A percentile compares a stretch with the other conserved stretches of the same genome.
phyloP scores from a whole-genome alignment of 2,329 filamentous ascomycete genomes.

The Camillea tinctor region DNA sequence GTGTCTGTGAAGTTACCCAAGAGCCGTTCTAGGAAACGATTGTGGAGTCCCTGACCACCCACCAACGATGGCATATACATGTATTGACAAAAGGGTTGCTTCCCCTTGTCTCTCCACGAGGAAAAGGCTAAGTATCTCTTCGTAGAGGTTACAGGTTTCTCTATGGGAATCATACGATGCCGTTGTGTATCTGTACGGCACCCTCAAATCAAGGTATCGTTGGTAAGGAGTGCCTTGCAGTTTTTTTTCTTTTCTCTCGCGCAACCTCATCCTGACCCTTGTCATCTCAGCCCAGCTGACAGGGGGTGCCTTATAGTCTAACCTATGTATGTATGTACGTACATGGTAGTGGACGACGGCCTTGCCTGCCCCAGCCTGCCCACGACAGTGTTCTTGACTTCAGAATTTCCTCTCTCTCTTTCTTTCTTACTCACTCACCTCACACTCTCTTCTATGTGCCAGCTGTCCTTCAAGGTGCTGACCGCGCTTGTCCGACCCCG shows the following conservation, averaged over 20 bases:
- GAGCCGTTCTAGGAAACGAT: slow-evolving; percentile 4
- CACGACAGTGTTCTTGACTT: not conserved
- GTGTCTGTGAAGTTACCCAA: slow-evolving; percentile 2
- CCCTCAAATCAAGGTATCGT: slow-evolving; percentile 4
- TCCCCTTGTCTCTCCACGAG: not conserved
- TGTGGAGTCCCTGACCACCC: slow-evolving; percentile 6
- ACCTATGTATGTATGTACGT: not conserved
- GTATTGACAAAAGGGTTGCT: not conserved
- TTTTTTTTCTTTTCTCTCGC: not conserved
- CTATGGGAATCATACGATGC: not conserved
- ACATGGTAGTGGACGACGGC: not conserved
- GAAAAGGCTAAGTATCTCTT: not conserved
- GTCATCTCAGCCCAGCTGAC: slow-evolving; percentile 4
- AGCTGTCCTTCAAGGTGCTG: slow-evolving; percentile 25
- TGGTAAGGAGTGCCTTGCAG: slow-evolving; percentile 6
- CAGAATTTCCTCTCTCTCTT: not conserved
- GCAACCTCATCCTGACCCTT: slow-evolving; percentile 2
- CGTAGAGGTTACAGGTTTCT: slow-evolving; percentile 6
- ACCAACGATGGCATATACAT: not conserved
- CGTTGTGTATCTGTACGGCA: slow-evolving; percentile 10
- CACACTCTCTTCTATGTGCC: not conserved
- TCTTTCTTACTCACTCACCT: not conserved
- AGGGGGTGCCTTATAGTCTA: slow-evolving; percentile 1
- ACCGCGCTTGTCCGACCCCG: slow-evolving; percentile 30
- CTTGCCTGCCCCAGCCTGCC: slow-evolving; percentile 2